These are phyloP conservation scores for Hsuehochloa calcarea DNA, from an alignment of 176 grass and related monocot species.

Conservation along the genomic window DNA sequence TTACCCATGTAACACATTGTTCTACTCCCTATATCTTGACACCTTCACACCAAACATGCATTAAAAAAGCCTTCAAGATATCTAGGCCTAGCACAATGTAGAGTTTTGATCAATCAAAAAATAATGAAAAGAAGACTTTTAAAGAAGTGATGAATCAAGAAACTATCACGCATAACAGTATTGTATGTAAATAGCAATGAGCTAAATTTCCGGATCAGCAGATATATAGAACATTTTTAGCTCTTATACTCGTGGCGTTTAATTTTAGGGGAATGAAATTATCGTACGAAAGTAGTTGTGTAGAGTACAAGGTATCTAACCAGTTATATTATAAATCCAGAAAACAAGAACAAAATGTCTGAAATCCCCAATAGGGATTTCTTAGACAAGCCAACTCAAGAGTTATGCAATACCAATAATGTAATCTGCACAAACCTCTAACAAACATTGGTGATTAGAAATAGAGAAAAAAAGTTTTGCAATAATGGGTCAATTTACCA, in stretches of 20 bases:
- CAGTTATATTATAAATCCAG: neutral
- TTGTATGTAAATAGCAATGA: neutral
- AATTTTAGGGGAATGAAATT: neutral
- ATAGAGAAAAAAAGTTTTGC: neutral
- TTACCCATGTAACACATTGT: neutral
- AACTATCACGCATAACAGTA: neutral
- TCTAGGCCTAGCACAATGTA: neutral
- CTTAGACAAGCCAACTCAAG: neutral
- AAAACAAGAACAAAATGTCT: conserved; percentile 2
- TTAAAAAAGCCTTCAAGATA: conserved; percentile 2
- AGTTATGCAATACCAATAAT: neutral
- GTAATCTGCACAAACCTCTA: neutral
- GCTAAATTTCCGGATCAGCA: neutral
- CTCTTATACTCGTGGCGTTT: neutral
- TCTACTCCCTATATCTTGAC: neutral
- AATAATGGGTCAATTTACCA: conserved; percentile 5
- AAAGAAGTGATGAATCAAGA: neutral
- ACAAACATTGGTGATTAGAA: neutral
- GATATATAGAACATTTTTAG: neutral
- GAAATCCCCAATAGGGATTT: conserved; percentile 21
- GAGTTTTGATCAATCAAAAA: neutral
- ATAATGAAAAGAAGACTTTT: neutral
- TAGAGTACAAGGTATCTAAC: neutral
- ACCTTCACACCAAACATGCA: neutral
- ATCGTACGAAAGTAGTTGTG: neutral